These are phyloP conservation scores for Lathyrus sativus DNA, from an alignment of 306 rosid species.

Conservation along the genomic window DNA sequence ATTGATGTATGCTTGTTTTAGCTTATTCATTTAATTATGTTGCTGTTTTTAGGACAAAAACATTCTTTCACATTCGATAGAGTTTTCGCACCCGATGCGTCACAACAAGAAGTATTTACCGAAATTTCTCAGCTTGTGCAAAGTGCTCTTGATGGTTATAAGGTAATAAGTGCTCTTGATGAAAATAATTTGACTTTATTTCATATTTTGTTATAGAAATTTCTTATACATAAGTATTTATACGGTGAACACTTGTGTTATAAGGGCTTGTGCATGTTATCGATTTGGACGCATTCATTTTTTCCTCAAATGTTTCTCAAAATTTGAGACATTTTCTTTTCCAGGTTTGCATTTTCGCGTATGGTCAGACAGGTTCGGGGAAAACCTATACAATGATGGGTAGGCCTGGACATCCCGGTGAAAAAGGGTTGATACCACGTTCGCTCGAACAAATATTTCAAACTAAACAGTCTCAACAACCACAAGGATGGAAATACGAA, in stretches of 20 bases:
- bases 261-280: constrained; percentile 1
- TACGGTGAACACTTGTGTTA: background rate
- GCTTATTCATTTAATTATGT: constrained; percentile 24
- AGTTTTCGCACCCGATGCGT: constrained; percentile 80
- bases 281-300: constrained; percentile 2
- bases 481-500: constrained; percentile 97
- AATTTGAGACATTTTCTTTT: constrained; percentile 42
- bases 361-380: constrained; percentile 99
- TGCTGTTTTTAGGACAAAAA: constrained; percentile 64
- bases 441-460: constrained; percentile 89
- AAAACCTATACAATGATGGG: constrained; percentile 99
- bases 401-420: constrained; percentile 70
- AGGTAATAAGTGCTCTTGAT: constrained; percentile 95
- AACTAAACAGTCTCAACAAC: constrained; percentile 72
- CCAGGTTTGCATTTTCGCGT: constrained; percentile 97
- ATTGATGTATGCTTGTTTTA: constrained; percentile 24
- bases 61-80: constrained; percentile 89
- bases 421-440: constrained; percentile 92
- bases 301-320: constrained; percentile 15
- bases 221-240: background rate
- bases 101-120: constrained; percentile 81
- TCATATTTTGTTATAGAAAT: background rate
- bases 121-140: constrained; percentile 98
- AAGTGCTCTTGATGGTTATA: constrained; percentile 98
- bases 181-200: background rate